Base-by-base conservation (phyloP, 2,329 filamentous ascomycete species). In the Aphanocladium album region DNA sequence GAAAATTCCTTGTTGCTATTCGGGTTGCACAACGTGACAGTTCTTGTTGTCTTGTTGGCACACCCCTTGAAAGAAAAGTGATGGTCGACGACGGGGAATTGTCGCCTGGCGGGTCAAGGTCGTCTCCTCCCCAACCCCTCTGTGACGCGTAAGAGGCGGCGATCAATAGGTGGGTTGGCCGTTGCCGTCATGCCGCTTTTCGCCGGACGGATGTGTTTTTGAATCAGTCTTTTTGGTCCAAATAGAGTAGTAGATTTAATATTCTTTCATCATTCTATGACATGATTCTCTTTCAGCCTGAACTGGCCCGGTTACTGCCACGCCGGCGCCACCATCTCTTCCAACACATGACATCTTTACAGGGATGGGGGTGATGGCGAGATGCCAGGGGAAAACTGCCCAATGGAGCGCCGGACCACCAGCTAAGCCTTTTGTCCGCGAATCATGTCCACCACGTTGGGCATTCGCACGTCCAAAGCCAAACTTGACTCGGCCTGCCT, bases 371-470 rank as follows among this genome's bases (percentile, higher is more conserved):
- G 5, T 21, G 14, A 25, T 56, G 41, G 52, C 37, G 41, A 19
- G 53, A 46, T 47, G 25, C 17, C 54, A 50, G 45, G 55, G 35
- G 21, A 14, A 46, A 47, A 27, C 41, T 19, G 16, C 54, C 30
- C 54, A 57, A 27, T 25, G 30, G 16, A 55, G 43, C 52, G 21
- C 17, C 37, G 21, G 19, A 53, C 17, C 16, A 37, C n/a, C n/a
- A n/a, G n/a, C n/a, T n/a, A 53, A 56, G 23, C 6, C 35, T n/a
- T 17, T n/a, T 37, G 14, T 43, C 21, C 35, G 39, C 57, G 57
- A 60, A 60, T 60, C 57, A 60, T 49, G 25, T 6, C 43, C 19
- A 12, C 16, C 57, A 60, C 57, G 57, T 60, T 60, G 50, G 17
- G 14, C 2, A 19, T 17, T 12, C 11, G 19, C 33, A 50, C 55